These are phyloP conservation scores for Suillus bovinus DNA, from an alignment of 768 basidiomycete species.

Conservation along the genomic window DNA sequence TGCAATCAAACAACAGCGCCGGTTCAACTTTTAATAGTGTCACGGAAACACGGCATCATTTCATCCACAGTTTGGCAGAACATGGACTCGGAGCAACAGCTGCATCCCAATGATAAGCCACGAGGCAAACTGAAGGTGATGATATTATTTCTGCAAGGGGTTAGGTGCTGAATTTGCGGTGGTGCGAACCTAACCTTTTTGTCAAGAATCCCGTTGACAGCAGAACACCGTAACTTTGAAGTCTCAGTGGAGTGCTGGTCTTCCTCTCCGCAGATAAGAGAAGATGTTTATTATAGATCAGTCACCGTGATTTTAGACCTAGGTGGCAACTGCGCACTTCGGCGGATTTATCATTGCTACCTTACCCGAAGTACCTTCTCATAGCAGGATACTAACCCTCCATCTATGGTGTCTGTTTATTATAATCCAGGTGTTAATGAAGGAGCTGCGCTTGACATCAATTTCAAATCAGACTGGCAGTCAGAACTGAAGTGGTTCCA, in stretches of 20 bases:
- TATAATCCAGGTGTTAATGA: background rate
- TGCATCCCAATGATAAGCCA: background rate
- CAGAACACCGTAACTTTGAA: background rate
- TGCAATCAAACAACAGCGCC: background rate
- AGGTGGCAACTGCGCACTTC: background rate
- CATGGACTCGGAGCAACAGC: background rate
- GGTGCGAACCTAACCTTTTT: conserved; percentile 6
- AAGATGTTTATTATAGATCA: conserved; percentile 1
- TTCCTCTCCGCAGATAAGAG: background rate
- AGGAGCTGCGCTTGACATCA: background rate
- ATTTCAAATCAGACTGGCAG: background rate
- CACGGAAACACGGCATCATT: background rate
- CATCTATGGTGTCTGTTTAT: background rate
- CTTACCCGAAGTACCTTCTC: background rate
- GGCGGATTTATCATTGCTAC: background rate
- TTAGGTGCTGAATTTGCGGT: background rate
- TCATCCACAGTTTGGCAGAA: background rate
- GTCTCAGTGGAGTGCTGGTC: background rate
- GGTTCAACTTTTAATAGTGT: background rate
- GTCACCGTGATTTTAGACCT: background rate
- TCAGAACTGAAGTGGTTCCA: background rate
- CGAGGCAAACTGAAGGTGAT: background rate
- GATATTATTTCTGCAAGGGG: background rate
- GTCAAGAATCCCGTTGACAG: background rate
- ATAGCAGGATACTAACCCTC: background rate